Conservation (phyloP, 1,139 yeast genomes). For the Williopsis jadinii region DNA sequence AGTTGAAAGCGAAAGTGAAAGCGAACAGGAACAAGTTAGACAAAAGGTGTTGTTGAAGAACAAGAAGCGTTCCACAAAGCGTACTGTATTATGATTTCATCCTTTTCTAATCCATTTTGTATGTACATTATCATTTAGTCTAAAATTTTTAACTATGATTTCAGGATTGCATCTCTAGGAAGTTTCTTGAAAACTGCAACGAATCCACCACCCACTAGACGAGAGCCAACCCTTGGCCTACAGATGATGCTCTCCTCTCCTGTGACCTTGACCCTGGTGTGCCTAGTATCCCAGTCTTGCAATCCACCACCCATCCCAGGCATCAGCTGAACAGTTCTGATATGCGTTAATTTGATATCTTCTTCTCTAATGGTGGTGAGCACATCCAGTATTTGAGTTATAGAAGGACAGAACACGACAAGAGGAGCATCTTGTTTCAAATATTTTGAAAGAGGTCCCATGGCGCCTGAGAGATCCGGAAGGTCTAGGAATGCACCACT, state of each 20-base stretch:
- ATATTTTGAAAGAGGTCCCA: slow-evolving; percentile 25
- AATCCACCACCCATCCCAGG: slow-evolving; percentile 41
- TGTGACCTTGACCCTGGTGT: slow-evolving; percentile 30
- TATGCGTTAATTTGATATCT: slow-evolving; percentile 27
- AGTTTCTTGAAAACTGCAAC: slow-evolving; percentile 25
- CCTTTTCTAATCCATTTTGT: slow-evolving; percentile 1
- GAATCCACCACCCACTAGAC: slow-evolving; percentile 42
- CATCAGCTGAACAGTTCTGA: slow-evolving; percentile 32
- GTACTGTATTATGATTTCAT: slow-evolving; percentile 9
- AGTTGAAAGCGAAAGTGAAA: slow-evolving; percentile 35
- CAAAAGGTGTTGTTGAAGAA: slow-evolving; percentile 76
- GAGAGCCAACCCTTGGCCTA: slow-evolving; percentile 39
- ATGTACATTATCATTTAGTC: neutral
- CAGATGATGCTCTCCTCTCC: slow-evolving; percentile 35
- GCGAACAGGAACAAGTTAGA: slow-evolving; percentile 40
- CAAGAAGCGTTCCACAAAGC: slow-evolving; percentile 40
- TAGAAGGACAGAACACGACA: slow-evolving; percentile 38
- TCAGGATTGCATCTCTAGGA: slow-evolving; percentile 15
- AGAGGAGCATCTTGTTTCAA: slow-evolving; percentile 35
- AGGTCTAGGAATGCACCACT: slow-evolving; percentile 39
- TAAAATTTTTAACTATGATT: slow-evolving; percentile 2
- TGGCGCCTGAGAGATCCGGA: slow-evolving; percentile 32
- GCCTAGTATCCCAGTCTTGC: slow-evolving; percentile 36
- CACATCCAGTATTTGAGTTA: slow-evolving; percentile 37
- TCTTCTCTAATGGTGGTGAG: slow-evolving; percentile 24